These are phyloP conservation scores for Populus hybrid DNA, from an alignment of 441 rosid species.

Conservation along the genomic window DNA sequence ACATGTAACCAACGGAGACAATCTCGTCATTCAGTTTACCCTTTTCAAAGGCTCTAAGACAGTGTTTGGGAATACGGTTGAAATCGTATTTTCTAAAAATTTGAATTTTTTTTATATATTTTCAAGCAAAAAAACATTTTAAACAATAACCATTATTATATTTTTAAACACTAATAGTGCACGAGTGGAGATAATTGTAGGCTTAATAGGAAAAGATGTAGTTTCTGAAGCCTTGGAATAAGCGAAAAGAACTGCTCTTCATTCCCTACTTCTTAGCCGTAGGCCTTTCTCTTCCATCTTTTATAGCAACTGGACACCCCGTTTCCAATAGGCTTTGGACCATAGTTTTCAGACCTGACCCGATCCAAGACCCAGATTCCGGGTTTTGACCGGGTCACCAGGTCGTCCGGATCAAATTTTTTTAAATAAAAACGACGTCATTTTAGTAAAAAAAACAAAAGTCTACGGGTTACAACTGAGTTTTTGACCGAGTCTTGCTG, in stretches of 20 bases:
- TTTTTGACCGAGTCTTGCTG: too few species aligned
- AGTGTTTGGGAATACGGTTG: too few species aligned
- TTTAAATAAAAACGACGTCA: too few species aligned
- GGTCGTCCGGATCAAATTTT: too few species aligned
- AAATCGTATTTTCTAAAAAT: too few species aligned
- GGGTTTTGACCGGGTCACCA: too few species aligned
- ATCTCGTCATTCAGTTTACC: conserved; percentile 75
- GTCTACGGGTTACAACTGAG: too few species aligned
- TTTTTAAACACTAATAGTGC: conserved; percentile 26
- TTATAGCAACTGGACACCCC: conserved; percentile 72
- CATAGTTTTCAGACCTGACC: conserved; percentile 8
- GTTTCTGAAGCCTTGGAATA: conserved; percentile 86
- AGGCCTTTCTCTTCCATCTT: conserved; percentile 87
- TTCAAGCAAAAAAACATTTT: too few species aligned
- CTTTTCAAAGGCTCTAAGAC: conserved; percentile 81
- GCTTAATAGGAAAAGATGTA: conserved; percentile 51
- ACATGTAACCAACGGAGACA: background rate
- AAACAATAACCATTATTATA: too few species aligned
- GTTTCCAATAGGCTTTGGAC: conserved; percentile 89
- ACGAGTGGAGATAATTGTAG: conserved; percentile 74
- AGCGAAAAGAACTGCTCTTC: conserved; percentile 85
- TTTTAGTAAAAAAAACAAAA: too few species aligned
- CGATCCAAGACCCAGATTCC: too few species aligned
- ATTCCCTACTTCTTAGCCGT: conserved; percentile 68
- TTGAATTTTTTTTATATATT: too few species aligned